Percentiles rank a stretch among this genome's conserved stretches.
These are phyloP conservation scores for Sabuloglossum arenarium DNA, from an alignment of 495 filamentous ascomycete species.

Conservation along the genomic window DNA sequence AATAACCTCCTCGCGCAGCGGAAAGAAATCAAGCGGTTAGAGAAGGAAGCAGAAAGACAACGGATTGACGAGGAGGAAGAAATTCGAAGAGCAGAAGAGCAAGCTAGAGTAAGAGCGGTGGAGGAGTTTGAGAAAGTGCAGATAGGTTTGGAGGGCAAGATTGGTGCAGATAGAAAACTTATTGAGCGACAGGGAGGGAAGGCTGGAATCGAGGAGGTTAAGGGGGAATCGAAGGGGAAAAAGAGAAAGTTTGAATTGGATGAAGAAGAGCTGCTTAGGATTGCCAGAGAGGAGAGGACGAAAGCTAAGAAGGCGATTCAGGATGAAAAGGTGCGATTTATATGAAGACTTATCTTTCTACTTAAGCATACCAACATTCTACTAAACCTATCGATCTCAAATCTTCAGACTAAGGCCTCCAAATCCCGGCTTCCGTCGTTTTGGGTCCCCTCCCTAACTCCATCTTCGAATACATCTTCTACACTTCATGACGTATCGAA, in stretches of 20 bases:
- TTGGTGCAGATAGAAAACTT: constrained; percentile 12
- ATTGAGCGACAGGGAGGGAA: constrained; percentile 22
- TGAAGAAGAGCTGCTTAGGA: constrained; percentile 53
- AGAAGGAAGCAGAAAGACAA: constrained; percentile 40
- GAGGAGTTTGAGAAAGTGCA: constrained; percentile 29
- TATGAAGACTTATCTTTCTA: not conserved
- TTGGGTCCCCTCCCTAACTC: constrained; percentile 80
- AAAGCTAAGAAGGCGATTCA: constrained; percentile 46
- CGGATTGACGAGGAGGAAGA: constrained; percentile 33
- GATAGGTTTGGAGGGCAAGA: constrained; percentile 43
- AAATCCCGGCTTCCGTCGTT: constrained; percentile 73
- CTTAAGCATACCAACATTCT: not conserved
- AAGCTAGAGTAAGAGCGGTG: constrained; percentile 13
- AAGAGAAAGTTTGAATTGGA: constrained; percentile 75
- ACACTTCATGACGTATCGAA: constrained; percentile 34
- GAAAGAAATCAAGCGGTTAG: constrained; percentile 76
- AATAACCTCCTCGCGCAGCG: constrained; percentile 76
- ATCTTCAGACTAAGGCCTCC: constrained; percentile 21
- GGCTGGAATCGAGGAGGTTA: constrained; percentile 20
- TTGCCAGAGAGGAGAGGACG: constrained; percentile 46
- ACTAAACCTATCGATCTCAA: not conserved
- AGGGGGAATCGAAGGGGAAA: constrained; percentile 20
- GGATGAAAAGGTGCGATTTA: constrained; percentile 43
- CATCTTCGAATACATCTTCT: constrained; percentile 24
- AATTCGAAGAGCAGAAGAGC: constrained; percentile 28